Evolutionary conservation across 257 asterid species (phyloP), one percentile per base, ranked within the genome.

Genomic region (Nicotiana attenuata): DNA sequence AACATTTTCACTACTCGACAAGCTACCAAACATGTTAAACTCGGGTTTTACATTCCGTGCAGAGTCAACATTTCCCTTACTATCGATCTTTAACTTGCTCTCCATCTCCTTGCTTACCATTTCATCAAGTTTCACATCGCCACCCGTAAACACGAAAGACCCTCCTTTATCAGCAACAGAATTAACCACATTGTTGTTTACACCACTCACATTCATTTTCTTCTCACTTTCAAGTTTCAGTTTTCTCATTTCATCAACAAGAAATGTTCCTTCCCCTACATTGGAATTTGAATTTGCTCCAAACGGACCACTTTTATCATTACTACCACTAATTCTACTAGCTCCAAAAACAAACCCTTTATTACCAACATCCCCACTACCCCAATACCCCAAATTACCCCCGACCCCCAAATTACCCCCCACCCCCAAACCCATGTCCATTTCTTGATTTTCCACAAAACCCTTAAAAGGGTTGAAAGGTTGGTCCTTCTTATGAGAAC

Each of bases 61-160:
- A 22, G 76, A 10, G 10, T 24, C 78, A 80, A 59, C 73, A 77
- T 76, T 75, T 77, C 65, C 84, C 28, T 88, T 86, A 17, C 87
- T 86, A 47, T 78, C 91, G 79, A 94, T 87, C 76, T 81, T 80
- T 87, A 92, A 75, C 88, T 86, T 90, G 77, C 91, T 85, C 85
- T 73, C 77, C 75, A 93, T 84, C 71, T 92, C 95, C 64, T 90
- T 91, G 0, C 91, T 91, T 26, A 75, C 80, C 63, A 75, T 75
- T 75, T 75, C 63, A 75, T 75, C 79, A 50, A 73, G 61, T 3
- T 50, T 73, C 10, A 41, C 61, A 24, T 73, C 0, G 9, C 79
- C 79, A 24, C 79, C 79, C 2, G 5, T 71, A 45, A 71, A 22
- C 59, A 45, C 60, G 22, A 71, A 71, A 64, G 69, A 26, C 11